These are phyloP conservation scores for Boletellus emodensis DNA, from an alignment of 768 basidiomycete genomes.

Conservation along the genomic window DNA sequence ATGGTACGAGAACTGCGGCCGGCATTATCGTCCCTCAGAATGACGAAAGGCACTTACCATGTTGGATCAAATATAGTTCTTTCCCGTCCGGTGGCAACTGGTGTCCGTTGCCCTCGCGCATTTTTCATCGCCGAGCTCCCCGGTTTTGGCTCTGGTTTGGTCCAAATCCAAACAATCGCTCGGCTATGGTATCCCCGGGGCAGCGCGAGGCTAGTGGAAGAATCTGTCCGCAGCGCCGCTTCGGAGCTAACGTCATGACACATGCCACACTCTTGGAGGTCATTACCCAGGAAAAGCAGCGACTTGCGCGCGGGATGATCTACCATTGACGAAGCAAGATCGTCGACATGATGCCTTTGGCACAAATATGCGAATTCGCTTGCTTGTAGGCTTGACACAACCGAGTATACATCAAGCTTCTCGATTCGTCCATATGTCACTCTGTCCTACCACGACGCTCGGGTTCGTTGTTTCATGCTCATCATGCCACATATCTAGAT, in stretches of 20 bases:
- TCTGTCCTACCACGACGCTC: not conserved
- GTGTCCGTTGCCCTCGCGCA: conserved; percentile 9
- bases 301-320: conserved; percentile 11
- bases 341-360: not conserved
- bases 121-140: conserved; percentile 15
- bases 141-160: not conserved
- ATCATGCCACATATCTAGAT: not conserved
- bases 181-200: conserved; percentile 1
- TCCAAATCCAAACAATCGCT: not conserved
- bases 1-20: conserved; percentile 8
- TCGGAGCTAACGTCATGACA: not conserved
- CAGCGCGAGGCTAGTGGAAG: not conserved
- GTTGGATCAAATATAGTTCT: conserved; percentile 5
- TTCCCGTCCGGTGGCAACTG: conserved; percentile 11
- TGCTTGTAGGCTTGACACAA: not conserved
- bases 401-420: not conserved
- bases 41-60: conserved; percentile 3
- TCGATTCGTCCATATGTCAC: not conserved
- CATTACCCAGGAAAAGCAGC: not conserved
- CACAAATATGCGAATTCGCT: not conserved
- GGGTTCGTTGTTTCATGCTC: not conserved
- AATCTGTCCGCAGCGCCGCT: not conserved
- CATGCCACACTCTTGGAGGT: not conserved
- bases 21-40: conserved; percentile 9
- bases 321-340: conserved; percentile 13